These are phyloP conservation scores for Begonia fuchsioides DNA, from an alignment of 306 rosid genomes.

Conservation along the genomic window DNA sequence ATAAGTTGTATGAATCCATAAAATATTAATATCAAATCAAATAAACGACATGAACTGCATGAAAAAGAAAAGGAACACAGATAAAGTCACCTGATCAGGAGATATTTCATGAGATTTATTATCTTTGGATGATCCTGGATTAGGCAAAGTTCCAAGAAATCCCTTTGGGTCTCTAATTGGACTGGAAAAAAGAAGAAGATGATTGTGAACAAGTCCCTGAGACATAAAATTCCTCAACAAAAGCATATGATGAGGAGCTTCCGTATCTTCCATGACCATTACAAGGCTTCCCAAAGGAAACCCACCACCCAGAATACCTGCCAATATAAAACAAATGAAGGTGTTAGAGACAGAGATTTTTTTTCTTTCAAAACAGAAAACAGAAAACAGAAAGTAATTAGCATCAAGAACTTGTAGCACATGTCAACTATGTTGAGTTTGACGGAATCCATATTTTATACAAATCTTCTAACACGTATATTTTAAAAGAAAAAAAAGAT, in stretches of 20 bases:
- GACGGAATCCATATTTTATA: too few species aligned
- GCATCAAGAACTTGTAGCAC: too few species aligned
- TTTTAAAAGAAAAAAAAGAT: too few species aligned
- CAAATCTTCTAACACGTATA: too few species aligned
- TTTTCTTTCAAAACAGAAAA: too few species aligned
- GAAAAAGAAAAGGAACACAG: slow-evolving; percentile 1
- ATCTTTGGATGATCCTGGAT: slow-evolving; percentile 41
- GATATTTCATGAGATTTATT: slow-evolving; percentile 29
- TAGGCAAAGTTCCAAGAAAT: slow-evolving; percentile 83
- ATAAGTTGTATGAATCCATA: slow-evolving; percentile 7
- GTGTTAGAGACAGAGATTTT: background rate
- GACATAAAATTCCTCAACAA: slow-evolving; percentile 84
- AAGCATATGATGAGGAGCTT: slow-evolving; percentile 98
- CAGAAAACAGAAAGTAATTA: too few species aligned
- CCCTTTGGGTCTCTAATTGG: slow-evolving; percentile 64
- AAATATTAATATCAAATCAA: slow-evolving; percentile 3
- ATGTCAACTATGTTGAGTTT: too few species aligned
- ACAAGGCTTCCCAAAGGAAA: slow-evolving; percentile 77
- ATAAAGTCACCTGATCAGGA: slow-evolving; percentile 33
- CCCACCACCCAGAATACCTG: slow-evolving; percentile 85
- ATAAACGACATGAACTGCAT: background rate
- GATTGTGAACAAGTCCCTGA: slow-evolving; percentile 68
- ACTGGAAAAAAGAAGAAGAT: slow-evolving; percentile 80
- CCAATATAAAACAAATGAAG: slow-evolving; percentile 2
- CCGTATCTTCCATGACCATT: slow-evolving; percentile 85